Conservation (phyloP, 805 yeast genomes). For the Ogataea degrootiae region DNA sequence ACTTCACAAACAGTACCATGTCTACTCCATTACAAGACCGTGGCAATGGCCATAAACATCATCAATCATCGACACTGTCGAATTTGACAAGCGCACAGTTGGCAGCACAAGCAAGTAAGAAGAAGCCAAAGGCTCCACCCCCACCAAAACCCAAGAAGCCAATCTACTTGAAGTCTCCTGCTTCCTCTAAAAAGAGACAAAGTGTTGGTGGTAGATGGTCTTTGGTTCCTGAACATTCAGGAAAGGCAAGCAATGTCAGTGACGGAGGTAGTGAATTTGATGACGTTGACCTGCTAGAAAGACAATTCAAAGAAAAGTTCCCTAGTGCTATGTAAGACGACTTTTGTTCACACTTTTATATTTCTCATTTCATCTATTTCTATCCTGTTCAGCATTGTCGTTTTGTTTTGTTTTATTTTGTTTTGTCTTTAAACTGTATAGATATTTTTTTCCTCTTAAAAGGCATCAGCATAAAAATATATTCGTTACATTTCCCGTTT, state of each 20-base stretch:
- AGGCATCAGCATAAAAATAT: too few species aligned
- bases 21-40: slow-evolving; percentile 18
- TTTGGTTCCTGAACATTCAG: neutral
- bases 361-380: neutral
- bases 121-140: slow-evolving; percentile 30
- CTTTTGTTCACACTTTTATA: neutral
- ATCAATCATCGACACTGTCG: neutral
- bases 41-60: too few species aligned
- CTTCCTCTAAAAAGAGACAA: slow-evolving; percentile 3
- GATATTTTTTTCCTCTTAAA: too few species aligned
- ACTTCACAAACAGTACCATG: slow-evolving; percentile 3
- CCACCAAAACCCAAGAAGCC: slow-evolving; percentile 70
- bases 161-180: slow-evolving; percentile 39
- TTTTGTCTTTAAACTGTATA: too few species aligned
- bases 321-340: slow-evolving; percentile 49
- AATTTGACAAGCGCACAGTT: neutral
- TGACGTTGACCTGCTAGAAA: slow-evolving; percentile 57
- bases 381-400: too few species aligned
- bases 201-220: neutral
- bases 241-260: slow-evolving; percentile 11
- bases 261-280: slow-evolving; percentile 15
- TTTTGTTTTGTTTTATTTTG: too few species aligned
- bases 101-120: slow-evolving; percentile 4
- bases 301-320: slow-evolving; percentile 50
- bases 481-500: too few species aligned